phyloP scores from a whole-genome alignment of 495 filamentous ascomycete genomes.

The Daldinia loculata region DNA sequence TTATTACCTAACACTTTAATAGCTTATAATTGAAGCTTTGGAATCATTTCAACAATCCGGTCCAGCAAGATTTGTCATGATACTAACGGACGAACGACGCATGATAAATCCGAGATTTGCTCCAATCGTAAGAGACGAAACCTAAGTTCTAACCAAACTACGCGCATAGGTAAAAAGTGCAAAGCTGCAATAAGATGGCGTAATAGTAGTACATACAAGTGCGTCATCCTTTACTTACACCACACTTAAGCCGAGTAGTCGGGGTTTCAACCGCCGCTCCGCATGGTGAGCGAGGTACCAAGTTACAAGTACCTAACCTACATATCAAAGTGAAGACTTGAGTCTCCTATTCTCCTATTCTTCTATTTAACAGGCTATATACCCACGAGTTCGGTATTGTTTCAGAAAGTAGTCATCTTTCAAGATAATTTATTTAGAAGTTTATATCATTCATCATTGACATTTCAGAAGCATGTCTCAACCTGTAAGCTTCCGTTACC shows the following conservation, averaged over 20 bases:
- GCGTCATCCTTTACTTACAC: not conserved
- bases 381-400: not conserved
- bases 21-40: slow-evolving; percentile 8
- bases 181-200: slow-evolving; percentile 17
- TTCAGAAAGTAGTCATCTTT: not conserved
- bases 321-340: not conserved
- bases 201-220: slow-evolving; percentile 9
- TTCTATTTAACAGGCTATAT: not conserved
- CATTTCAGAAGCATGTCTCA: slow-evolving; percentile 30
- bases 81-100: not conserved
- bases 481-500: slow-evolving; percentile 13
- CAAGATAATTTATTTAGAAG: too few relatives aligned
- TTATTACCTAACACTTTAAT: slow-evolving; percentile 4
- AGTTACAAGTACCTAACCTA: too few relatives aligned
- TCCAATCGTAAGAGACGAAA: slow-evolving; percentile 24
- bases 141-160: not conserved
- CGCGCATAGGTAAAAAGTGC: not conserved
- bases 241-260: not conserved
- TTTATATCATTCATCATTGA: not conserved
- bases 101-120: not conserved
- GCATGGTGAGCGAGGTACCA: not conserved
- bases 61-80: slow-evolving; percentile 17
- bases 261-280: not conserved
- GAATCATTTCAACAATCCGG: slow-evolving; percentile 3
- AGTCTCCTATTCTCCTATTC: not conserved